These are phyloP conservation scores for Suillus subaureus DNA, from an alignment of 768 basidiomycete genomes.

Conservation along the genomic window DNA sequence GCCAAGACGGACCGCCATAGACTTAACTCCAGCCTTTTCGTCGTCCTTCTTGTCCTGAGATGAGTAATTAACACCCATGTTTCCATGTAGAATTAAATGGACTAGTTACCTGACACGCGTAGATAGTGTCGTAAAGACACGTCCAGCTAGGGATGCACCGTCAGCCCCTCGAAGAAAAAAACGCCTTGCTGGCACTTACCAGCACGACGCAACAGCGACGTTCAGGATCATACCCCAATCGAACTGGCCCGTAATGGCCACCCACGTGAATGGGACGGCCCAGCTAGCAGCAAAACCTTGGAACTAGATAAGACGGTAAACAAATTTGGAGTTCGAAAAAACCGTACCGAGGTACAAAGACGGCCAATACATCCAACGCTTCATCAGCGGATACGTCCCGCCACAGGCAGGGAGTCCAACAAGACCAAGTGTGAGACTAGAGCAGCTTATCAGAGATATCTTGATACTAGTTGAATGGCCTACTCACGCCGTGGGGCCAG, in stretches of 20 bases:
- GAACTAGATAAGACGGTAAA: neutral
- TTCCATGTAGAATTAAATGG: too few relatives aligned
- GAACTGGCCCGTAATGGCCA: neutral
- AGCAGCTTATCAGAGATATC: neutral
- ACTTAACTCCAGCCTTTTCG: conserved; percentile 69
- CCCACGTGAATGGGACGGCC: conserved; percentile 2
- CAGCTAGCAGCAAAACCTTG: neutral
- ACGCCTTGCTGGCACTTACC: neutral
- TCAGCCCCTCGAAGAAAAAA: neutral
- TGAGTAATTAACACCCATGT: conserved; percentile 65
- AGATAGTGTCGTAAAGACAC: conserved; percentile 54
- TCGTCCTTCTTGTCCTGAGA: conserved; percentile 81
- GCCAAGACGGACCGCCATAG: conserved; percentile 75
- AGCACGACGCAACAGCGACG: neutral
- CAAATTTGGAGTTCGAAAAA: neutral
- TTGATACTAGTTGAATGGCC: neutral
- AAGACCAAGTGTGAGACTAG: conserved; percentile 21
- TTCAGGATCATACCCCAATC: conserved; percentile 3
- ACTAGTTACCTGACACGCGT: conserved; percentile 65
- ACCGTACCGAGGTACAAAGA: conserved; percentile 31
- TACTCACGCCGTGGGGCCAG: conserved; percentile 7
- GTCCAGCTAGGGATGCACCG: neutral
- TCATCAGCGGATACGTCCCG: conserved; percentile 31
- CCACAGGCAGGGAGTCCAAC: conserved; percentile 23
- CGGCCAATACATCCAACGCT: conserved; percentile 32